Base-by-base conservation (phyloP, 2,329 filamentous ascomycete genomes). In the Neofusicoccum ribis region DNA sequence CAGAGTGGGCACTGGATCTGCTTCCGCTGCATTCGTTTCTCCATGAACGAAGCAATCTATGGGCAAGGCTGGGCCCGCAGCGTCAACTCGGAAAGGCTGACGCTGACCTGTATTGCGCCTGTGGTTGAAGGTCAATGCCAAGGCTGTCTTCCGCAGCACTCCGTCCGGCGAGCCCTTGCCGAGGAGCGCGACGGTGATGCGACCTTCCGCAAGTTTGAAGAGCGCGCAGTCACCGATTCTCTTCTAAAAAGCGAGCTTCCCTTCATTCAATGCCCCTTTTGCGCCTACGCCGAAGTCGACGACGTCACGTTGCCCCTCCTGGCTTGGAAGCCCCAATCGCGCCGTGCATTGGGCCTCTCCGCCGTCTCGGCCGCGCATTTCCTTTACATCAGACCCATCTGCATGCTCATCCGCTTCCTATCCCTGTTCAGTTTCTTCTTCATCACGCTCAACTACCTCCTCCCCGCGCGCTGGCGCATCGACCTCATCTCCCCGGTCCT, bases 51-150 rank as follows among this genome's bases (percentile, higher is more conserved):
- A 75, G 93, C 93, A 1, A 81, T 98, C 0, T 98, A 96, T 74
- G 95, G 95, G 0, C 95, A 98, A 76, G 92, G 92, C 61, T 97
- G 94, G 92, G 86, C 88, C 58, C 88, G 90, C 66, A 95, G 87
- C 71, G 89, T 97, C 70, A 86, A 95, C 73, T 78, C 86, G 34
- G 84, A 88, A 66, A 86, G 84, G 43, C 91, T 91, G 43, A 93
- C 92, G 0, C 82, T 98, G 63, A 87, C 86, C 67, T 98, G 95
- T 74, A 85, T 96, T n/a, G 92, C 93, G 1, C 88, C 92, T 0
- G 85, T 89, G 59, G 82, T 85, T 0, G 79, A 84, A 50, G 71
- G 71, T 15, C 80, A 79, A 3, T 98, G 95, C 71, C 73, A 83
- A 14, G 92, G 93, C n/a, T 86, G 85, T 71, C 85, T 98, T 58